Conservation (phyloP, 2,329 filamentous ascomycete genomes). For the Neospermospora avenae region DNA sequence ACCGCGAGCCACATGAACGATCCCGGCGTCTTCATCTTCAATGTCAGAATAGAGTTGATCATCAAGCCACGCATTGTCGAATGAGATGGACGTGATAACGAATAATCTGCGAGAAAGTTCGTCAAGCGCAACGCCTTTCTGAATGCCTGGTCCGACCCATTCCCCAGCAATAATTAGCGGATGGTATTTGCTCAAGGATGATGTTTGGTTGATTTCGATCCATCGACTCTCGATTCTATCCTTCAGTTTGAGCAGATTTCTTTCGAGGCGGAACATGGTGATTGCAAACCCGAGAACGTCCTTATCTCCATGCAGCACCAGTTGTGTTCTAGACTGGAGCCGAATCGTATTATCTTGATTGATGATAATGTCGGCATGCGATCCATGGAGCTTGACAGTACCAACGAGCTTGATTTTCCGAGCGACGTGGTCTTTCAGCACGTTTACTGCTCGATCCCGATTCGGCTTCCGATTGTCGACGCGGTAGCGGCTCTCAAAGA, state of each 20-base stretch:
- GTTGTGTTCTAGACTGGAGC: conserved; percentile 24
- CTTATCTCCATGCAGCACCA: conserved; percentile 1
- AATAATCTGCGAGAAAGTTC: conserved; percentile 20
- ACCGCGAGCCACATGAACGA: conserved; percentile 27
- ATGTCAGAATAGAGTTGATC: conserved; percentile 24
- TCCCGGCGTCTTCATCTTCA: conserved; percentile 11
- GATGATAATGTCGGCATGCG: conserved; percentile 26
- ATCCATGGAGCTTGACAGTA: conserved; percentile 29
- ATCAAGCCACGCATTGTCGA: conserved; percentile 24
- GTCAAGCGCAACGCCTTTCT: conserved; percentile 22
- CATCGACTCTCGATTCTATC: conserved; percentile 7
- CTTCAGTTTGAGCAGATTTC: neutral
- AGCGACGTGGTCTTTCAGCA: neutral
- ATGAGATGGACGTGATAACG: conserved; percentile 24
- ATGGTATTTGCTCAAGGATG: conserved; percentile 4
- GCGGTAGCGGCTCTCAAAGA: conserved; percentile 6
- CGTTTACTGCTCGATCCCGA: neutral
- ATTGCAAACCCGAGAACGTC: conserved; percentile 16
- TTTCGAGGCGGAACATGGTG: conserved; percentile 13
- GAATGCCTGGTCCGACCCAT: conserved; percentile 26
- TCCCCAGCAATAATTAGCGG: conserved; percentile 29
- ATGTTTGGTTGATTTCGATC: conserved; percentile 11
- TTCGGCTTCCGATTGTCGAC: neutral
- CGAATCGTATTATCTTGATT: conserved; percentile 15
- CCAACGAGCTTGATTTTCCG: conserved; percentile 10